These are phyloP conservation scores for Quillaja saponaria DNA, from an alignment of 306 rosid species.

Conservation along the genomic window DNA sequence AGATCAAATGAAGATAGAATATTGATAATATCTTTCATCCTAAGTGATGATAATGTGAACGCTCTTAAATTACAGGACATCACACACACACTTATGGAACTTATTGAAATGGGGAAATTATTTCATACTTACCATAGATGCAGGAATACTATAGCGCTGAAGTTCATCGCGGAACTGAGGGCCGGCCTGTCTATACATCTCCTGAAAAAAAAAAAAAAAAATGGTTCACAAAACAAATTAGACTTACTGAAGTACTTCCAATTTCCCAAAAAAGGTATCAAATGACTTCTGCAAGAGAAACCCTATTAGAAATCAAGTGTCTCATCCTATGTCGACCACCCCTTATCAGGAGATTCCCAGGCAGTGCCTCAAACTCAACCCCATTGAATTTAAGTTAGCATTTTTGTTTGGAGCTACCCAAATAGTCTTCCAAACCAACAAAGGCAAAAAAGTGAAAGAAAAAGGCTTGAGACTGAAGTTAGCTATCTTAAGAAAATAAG, in stretches of 20 bases:
- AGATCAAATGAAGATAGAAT: conserved; percentile 13
- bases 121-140: conserved; percentile 62
- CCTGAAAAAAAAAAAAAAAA: conserved; percentile 51
- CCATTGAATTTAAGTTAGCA: too few relatives aligned
- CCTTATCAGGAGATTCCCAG: too few relatives aligned
- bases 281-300: too few relatives aligned
- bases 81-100: conserved; percentile 4
- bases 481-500: background rate
- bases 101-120: conserved; percentile 12
- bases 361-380: too few relatives aligned
- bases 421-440: background rate
- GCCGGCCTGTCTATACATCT: conserved; percentile 96
- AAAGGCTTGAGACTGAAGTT: too few relatives aligned
- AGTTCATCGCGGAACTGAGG: conserved; percentile 93
- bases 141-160: conserved; percentile 85
- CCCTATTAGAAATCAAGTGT: too few relatives aligned
- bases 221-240: background rate
- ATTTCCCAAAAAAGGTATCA: too few relatives aligned
- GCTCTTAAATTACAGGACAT: conserved; percentile 14
- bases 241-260: too few relatives aligned
- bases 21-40: conserved; percentile 5
- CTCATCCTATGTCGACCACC: too few relatives aligned
- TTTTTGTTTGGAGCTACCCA: background rate
- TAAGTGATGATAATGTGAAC: conserved; percentile 21
- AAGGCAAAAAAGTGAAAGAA: background rate